Percentiles rank a stretch among this genome's conserved stretches.
Evolutionary conservation across 192 early-diverging fungal genomes (phyloP).

Genomic region (Tieghemiomyces parasiticus): DNA sequence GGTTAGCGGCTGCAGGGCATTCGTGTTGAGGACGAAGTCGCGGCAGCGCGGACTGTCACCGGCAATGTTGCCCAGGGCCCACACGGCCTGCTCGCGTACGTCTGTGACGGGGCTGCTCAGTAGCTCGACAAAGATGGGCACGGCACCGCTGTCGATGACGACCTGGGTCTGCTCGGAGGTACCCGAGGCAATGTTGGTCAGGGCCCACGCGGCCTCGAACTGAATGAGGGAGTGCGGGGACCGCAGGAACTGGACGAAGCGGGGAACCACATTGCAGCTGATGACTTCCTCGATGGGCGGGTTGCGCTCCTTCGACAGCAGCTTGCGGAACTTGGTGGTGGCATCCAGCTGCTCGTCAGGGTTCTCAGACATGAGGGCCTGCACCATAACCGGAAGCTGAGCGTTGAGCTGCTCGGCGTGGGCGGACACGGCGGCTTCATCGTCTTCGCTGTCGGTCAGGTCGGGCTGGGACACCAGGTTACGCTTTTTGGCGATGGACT

Average conservation of each 20-base stretch:
- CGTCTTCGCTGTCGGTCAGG: slow-evolving; percentile 60
- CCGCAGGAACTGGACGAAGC: slow-evolving; percentile 87
- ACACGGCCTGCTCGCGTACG: slow-evolving; percentile 96
- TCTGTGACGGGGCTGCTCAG: slow-evolving; percentile 68
- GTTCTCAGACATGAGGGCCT: slow-evolving; percentile 59
- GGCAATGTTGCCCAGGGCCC: slow-evolving; percentile 99
- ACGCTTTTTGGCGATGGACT: slow-evolving; percentile 81
- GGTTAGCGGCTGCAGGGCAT: slow-evolving; percentile 78
- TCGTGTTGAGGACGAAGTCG: slow-evolving; percentile 69
- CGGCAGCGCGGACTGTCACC: slow-evolving; percentile 86
- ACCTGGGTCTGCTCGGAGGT: slow-evolving; percentile 85
- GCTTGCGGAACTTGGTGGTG: slow-evolving; percentile 83
- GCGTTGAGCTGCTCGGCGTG: slow-evolving; percentile 58
- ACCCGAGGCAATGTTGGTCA: slow-evolving; percentile 98
- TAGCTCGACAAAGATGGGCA: slow-evolving; percentile 83
- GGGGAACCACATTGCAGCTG: slow-evolving; percentile 76
- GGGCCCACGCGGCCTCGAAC: slow-evolving; percentile 99
- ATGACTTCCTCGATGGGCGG: slow-evolving; percentile 97
- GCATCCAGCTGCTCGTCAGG: slow-evolving; percentile 64
- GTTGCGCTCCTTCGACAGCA: slow-evolving; percentile 86
- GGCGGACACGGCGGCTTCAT: slow-evolving; percentile 40
- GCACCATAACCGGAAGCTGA: slow-evolving; percentile 64
- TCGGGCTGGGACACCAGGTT: slow-evolving; percentile 47
- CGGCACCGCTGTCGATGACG: slow-evolving; percentile 84
- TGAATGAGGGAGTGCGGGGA: slow-evolving; percentile 76